Evolutionary conservation across 1,284 basidiomycete species (phyloP).

Genomic region (Naganishia albida): DNA sequence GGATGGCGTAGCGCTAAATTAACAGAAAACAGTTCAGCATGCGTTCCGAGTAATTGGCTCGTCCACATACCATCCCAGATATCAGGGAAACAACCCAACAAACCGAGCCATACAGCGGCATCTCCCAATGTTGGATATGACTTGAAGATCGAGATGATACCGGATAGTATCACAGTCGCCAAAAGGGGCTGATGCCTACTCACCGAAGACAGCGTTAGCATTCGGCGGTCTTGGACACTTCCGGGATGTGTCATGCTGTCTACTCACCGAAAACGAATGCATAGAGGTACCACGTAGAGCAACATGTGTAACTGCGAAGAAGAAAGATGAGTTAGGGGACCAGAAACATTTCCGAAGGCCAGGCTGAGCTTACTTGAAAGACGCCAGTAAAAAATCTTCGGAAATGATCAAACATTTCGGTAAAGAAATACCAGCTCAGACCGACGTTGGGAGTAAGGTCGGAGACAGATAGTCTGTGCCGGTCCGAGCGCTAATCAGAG

Average conservation of each 20-base stretch:
- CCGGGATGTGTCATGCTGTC: not conserved
- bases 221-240: not conserved
- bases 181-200: conserved; percentile 79
- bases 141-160: conserved; percentile 82
- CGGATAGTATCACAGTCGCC: conserved; percentile 72
- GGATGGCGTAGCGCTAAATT: conserved; percentile 79
- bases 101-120: conserved; percentile 77
- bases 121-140: conserved; percentile 89
- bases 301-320: conserved; percentile 72
- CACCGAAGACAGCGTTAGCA: not conserved
- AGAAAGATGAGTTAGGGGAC: not conserved
- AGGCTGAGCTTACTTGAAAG: conserved; percentile 72
- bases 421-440: conserved; percentile 99
- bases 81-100: conserved; percentile 81
- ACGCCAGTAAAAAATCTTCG: conserved; percentile 91
- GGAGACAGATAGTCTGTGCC: conserved; percentile 65
- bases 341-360: not conserved
- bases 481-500: not conserved
- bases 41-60: not conserved
- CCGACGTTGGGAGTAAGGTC: conserved; percentile 92
- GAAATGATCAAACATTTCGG: conserved; percentile 99
- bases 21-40: no score
- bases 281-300: conserved; percentile 81
- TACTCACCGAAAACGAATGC: conserved; percentile 78
- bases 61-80: conserved; percentile 45